Percentiles rank a stretch among this genome's conserved stretches.
phyloP scores from a whole-genome alignment of 108 stramenopile genomes.

The Seminavis robusta region DNA sequence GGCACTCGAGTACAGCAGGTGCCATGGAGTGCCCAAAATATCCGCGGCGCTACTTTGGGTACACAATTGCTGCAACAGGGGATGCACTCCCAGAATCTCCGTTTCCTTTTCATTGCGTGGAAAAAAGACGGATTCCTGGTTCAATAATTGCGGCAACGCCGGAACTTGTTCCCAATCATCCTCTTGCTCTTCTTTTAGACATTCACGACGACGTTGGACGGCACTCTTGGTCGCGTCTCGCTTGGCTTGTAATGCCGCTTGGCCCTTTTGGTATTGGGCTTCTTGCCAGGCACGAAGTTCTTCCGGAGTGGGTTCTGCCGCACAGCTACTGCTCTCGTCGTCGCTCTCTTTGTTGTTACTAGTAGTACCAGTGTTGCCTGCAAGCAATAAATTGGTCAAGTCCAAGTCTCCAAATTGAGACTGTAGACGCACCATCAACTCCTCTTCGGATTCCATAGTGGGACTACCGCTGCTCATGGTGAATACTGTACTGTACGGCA shows the following conservation, averaged over 20 bases:
- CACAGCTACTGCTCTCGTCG: conserved; percentile 8
- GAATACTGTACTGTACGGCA: no score
- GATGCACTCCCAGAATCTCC: conserved; percentile 9
- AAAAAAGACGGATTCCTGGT: conserved; percentile 44
- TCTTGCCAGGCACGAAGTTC: conserved; percentile 64
- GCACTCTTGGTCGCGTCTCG: conserved; percentile 5
- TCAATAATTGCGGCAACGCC: conserved; percentile 32
- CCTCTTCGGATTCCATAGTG: conserved; percentile 11
- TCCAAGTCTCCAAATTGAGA: conserved; percentile 65
- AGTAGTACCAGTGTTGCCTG: neutral
- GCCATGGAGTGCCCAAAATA: conserved; percentile 48
- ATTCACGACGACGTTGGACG: conserved; percentile 7
- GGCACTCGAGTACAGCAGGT: conserved; percentile 41
- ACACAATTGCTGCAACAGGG: conserved; percentile 20
- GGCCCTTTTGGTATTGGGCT: conserved; percentile 50
- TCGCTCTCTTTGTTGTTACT: conserved; percentile 4
- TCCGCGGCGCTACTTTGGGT: conserved; percentile 41
- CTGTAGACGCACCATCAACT: conserved; percentile 45
- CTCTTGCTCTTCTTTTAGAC: conserved; percentile 11
- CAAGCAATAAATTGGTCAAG: conserved; percentile 24
- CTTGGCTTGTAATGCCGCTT: conserved; percentile 13
- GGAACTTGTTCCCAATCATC: conserved; percentile 38
- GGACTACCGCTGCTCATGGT: no score
- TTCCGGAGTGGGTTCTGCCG: conserved; percentile 54
- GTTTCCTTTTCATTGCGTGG: conserved; percentile 1